These are phyloP conservation scores for Saxispiralis lemnorum DNA, from an alignment of 495 filamentous ascomycete species.

Conservation along the genomic window DNA sequence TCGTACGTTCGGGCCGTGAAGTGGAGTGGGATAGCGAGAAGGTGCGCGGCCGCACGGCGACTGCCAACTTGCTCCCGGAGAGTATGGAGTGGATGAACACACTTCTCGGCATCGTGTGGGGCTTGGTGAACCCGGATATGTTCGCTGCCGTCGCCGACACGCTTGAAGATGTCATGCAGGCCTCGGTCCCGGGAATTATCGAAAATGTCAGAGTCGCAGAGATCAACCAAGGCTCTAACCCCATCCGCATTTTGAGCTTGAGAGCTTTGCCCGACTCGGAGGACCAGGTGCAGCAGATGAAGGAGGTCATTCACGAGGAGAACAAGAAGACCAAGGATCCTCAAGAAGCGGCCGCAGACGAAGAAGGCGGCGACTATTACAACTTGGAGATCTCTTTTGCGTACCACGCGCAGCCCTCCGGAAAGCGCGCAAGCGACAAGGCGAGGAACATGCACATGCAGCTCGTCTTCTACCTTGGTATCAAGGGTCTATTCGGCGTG, in stretches of 20 bases:
- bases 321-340: conserved; percentile 69
- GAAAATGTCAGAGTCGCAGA: conserved; percentile 93
- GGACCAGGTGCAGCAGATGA: conserved; percentile 55
- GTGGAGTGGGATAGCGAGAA: conserved; percentile 82
- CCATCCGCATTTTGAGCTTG: conserved; percentile 73
- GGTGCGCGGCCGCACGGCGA: conserved; percentile 59
- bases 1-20: conserved; percentile 61
- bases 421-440: conserved; percentile 50
- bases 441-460: conserved; percentile 92
- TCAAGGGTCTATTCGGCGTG: conserved; percentile 72
- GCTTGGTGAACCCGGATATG: conserved; percentile 85
- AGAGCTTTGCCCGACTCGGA: conserved; percentile 61
- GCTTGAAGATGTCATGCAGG: conserved; percentile 90
- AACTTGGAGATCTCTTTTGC: conserved; percentile 88
- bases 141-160: conserved; percentile 54
- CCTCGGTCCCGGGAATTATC: conserved; percentile 70
- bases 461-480: conserved; percentile 77
- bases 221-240: conserved; percentile 84
- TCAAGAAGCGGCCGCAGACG: conserved; percentile 71
- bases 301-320: conserved; percentile 56
- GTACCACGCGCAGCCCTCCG: conserved; percentile 71
- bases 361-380: conserved; percentile 85
- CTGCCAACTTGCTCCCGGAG: conserved; percentile 76
- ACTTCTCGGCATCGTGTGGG: conserved; percentile 65
- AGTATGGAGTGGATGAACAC: conserved; percentile 93